Conservation (phyloP, 2,329 filamentous ascomycete genomes). For the Didymella keratinophila region DNA sequence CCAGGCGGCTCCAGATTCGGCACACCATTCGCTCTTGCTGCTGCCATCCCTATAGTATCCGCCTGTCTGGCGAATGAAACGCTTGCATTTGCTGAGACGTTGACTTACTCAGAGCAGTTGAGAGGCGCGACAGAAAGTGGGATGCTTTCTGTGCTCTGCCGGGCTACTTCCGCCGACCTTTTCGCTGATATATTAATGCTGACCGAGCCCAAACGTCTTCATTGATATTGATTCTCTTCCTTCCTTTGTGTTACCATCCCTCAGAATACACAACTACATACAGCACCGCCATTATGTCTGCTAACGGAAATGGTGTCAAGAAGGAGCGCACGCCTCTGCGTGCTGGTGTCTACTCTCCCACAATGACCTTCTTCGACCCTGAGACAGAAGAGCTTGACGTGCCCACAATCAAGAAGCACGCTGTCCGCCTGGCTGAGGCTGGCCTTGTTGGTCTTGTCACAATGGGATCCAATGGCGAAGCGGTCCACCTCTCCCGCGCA, state of each 20-base stretch:
- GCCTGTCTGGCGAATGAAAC: slow-evolving; percentile 38
- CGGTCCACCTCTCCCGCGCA: slow-evolving; percentile 79
- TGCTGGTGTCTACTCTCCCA: slow-evolving; percentile 85
- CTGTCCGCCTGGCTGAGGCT: slow-evolving; percentile 76
- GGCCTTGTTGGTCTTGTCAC: slow-evolving; percentile 83
- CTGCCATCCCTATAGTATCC: slow-evolving; percentile 27
- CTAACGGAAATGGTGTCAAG: slow-evolving; percentile 50
- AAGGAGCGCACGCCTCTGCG: slow-evolving; percentile 67
- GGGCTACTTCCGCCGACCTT: slow-evolving; percentile 46
- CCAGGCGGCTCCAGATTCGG: slow-evolving; percentile 37
- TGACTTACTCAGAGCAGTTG: slow-evolving; percentile 33
- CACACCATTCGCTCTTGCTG: slow-evolving; percentile 34
- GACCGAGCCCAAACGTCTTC: slow-evolving; percentile 36
- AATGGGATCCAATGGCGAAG: slow-evolving; percentile 92
- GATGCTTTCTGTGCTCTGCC: slow-evolving; percentile 41
- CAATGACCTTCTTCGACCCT: slow-evolving; percentile 88
- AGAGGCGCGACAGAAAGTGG: slow-evolving; percentile 37
- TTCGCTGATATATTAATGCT: slow-evolving; percentile 51
- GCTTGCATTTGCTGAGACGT: slow-evolving; percentile 30
- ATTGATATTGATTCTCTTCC: slow-evolving; percentile 25
- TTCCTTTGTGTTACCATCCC: slow-evolving; percentile 19
- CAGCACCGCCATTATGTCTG: slow-evolving; percentile 30
- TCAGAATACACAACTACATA: slow-evolving; percentile 19
- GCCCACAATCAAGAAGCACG: slow-evolving; percentile 79
- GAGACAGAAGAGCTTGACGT: slow-evolving; percentile 86